A percentile compares a stretch with the other conserved stretches of the same genome.
Conservation (phyloP, 192 early-diverging fungal genomes). For the Backusella liffmaniae region DNA sequence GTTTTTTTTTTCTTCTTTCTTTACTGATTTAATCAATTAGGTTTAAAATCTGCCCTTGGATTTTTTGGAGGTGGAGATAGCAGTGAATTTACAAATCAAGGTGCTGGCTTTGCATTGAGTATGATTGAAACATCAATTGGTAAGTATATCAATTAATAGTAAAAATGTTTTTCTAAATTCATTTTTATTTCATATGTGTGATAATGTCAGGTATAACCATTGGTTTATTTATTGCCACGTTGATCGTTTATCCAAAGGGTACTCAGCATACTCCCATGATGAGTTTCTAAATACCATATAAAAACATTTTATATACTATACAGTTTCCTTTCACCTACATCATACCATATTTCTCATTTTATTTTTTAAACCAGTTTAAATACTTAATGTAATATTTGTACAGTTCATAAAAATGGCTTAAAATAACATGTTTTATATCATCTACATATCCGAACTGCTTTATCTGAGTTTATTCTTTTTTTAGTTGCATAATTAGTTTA, state of each 20-base stretch:
- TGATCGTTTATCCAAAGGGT: slow-evolving; percentile 59
- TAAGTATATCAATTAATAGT: neutral
- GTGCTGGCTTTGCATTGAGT: slow-evolving; percentile 46
- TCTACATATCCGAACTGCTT: neutral
- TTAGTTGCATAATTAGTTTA: neutral
- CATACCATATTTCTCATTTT: neutral
- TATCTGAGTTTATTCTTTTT: neutral
- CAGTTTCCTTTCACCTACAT: neutral
- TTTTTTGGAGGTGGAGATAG: slow-evolving; percentile 14
- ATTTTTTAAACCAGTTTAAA: neutral
- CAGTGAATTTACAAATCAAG: slow-evolving; percentile 32
- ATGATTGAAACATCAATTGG: slow-evolving; percentile 45
- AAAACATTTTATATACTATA: neutral
- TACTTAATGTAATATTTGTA: neutral
- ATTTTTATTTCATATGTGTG: neutral
- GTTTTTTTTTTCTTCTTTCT: neutral
- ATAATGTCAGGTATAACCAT: slow-evolving; percentile 47
- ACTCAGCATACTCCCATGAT: slow-evolving; percentile 46
- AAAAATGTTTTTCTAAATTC: neutral
- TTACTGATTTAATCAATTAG: neutral
- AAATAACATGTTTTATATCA: neutral
- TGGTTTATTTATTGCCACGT: slow-evolving; percentile 66
- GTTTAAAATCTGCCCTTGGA: slow-evolving; percentile 35
- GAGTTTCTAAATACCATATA: slow-evolving; percentile 12
- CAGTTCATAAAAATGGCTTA: neutral